Conservation (phyloP, 2,329 filamentous ascomycete genomes). For the Botryotinia globosa region DNA sequence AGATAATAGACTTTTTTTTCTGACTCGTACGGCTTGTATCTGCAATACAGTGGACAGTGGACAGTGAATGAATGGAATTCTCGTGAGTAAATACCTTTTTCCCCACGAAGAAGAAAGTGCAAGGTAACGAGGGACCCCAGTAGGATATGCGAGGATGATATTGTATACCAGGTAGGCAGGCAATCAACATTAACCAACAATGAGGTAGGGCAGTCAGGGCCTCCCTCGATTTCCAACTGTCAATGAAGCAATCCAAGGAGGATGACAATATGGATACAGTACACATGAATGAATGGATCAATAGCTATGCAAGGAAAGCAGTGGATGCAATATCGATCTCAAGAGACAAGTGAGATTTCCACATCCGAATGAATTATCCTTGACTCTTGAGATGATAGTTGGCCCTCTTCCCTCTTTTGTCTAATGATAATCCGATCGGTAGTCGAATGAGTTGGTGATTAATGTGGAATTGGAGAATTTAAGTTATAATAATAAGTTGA, state of each 20-base stretch:
- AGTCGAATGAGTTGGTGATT: background rate
- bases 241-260: constrained; percentile 2
- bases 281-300: background rate
- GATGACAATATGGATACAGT: background rate
- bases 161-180: background rate
- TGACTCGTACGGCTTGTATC: constrained; percentile 6
- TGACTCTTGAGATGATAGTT: constrained; percentile 3
- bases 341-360: background rate
- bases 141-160: constrained; percentile 17
- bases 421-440: constrained; percentile 23
- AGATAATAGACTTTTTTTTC: background rate
- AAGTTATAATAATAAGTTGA: constrained; percentile 11
- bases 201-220: background rate
- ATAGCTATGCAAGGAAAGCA: background rate
- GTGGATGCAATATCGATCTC: background rate
- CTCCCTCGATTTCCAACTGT: background rate
- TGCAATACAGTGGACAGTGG: background rate
- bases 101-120: constrained; percentile 15
- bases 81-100: constrained; percentile 18
- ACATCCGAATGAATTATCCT: constrained; percentile 1
- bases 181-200: constrained; percentile 13
- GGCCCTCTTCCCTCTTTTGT: constrained; percentile 16
- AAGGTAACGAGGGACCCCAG: constrained; percentile 5
- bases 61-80: background rate
- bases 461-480: constrained; percentile 25